Conservation (phyloP, 1,284 basidiomycete species). For the Phellinidium pouzarii region DNA sequence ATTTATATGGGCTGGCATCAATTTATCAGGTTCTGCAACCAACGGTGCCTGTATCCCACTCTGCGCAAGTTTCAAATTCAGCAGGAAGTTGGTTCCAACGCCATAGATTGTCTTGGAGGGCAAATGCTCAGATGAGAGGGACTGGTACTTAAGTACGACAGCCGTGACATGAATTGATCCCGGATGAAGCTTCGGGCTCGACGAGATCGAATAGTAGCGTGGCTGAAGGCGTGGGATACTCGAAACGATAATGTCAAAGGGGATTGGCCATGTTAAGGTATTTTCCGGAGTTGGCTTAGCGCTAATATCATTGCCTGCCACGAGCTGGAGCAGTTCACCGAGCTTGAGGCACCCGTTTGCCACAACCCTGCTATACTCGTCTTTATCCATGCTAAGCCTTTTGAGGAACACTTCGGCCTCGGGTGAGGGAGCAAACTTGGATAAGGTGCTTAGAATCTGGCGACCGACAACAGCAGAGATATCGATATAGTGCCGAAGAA, state of each 20-base stretch:
- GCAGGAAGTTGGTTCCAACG: slow-evolving; percentile 86
- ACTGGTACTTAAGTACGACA: slow-evolving; percentile 89
- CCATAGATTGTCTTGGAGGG: slow-evolving; percentile 70
- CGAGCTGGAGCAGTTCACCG: slow-evolving; percentile 86
- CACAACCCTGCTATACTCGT: slow-evolving; percentile 73
- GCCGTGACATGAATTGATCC: slow-evolving; percentile 90
- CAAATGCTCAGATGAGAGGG: slow-evolving; percentile 46
- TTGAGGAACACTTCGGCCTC: slow-evolving; percentile 72
- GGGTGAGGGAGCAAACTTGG: slow-evolving; percentile 83
- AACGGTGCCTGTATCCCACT: slow-evolving; percentile 50
- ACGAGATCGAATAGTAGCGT: slow-evolving; percentile 98
- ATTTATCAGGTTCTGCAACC: slow-evolving; percentile 32
- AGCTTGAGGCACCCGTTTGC: slow-evolving; percentile 81
- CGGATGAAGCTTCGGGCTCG: slow-evolving; percentile 87
- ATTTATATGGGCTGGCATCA: slow-evolving; percentile 33
- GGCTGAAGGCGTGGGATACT: slow-evolving; percentile 91
- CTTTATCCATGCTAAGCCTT: slow-evolving; percentile 82
- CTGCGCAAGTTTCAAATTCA: slow-evolving; percentile 81
- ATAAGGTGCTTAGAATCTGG: slow-evolving; percentile 82
- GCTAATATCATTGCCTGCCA: slow-evolving; percentile 70
- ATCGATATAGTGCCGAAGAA: slow-evolving; percentile 96
- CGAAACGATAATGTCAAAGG: slow-evolving; percentile 94
- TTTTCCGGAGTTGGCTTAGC: slow-evolving; percentile 54
- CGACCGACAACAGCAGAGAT: slow-evolving; percentile 90
- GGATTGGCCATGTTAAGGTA: slow-evolving; percentile 86